phyloP scores from a whole-genome alignment of 495 filamentous ascomycete genomes.

The Margaritispora aquatica region DNA sequence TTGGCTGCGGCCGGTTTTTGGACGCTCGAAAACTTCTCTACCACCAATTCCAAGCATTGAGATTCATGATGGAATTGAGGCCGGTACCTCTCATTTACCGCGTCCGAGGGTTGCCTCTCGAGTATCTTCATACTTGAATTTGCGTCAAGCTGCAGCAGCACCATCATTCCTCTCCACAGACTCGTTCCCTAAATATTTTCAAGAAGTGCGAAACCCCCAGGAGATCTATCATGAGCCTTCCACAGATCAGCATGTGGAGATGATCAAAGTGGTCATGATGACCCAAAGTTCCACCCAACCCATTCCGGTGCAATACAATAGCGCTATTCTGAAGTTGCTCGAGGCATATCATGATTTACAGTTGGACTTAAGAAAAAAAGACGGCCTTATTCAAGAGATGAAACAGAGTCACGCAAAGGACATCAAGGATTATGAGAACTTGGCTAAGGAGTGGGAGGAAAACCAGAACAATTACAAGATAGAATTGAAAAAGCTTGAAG shows the following conservation, averaged over 20 bases:
- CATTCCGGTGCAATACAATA: constrained; percentile 22
- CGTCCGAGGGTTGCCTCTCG: constrained; percentile 6
- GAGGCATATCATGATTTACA: constrained; percentile 22
- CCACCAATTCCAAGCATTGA: neutral
- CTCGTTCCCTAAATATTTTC: neutral
- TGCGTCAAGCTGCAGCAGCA: neutral
- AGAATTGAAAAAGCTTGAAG: constrained; percentile 43
- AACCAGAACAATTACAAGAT: constrained; percentile 31
- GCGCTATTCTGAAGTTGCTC: constrained; percentile 18
- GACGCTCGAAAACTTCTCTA: constrained; percentile 4
- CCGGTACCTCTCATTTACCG: neutral
- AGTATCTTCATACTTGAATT: constrained; percentile 13
- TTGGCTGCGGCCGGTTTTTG: constrained; percentile 20
- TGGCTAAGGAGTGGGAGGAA: constrained; percentile 13
- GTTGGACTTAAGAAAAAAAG: constrained; percentile 8
- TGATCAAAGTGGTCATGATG: constrained; percentile 24
- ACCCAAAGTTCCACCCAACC: constrained; percentile 8
- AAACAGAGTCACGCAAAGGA: constrained; percentile 15
- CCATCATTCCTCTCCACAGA: neutral
- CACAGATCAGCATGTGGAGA: constrained; percentile 21
- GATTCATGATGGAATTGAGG: neutral
- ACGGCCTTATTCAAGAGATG: constrained; percentile 10
- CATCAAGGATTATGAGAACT: constrained; percentile 14
- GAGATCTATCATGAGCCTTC: constrained; percentile 21
- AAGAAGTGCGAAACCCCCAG: constrained; percentile 5